Evolutionary conservation across 2,329 filamentous ascomycete genomes (phyloP).

Genomic region (Apiospora kogelbergensis): DNA sequence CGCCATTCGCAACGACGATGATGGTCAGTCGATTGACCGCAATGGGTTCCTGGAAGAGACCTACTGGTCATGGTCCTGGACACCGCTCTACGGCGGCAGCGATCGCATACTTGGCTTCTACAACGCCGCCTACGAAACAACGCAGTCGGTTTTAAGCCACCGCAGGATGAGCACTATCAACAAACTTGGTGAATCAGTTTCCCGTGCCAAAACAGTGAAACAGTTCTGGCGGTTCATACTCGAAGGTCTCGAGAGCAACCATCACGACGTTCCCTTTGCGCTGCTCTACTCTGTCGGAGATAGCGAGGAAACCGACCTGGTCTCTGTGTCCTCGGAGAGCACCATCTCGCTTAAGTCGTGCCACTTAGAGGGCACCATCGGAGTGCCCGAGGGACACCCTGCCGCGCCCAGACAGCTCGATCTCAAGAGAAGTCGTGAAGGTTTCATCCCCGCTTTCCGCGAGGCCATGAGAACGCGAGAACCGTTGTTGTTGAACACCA

Average conservation of each 20-base stretch:
- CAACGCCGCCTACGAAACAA: constrained; percentile 39
- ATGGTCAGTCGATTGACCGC: constrained; percentile 32
- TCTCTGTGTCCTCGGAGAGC: constrained; percentile 34
- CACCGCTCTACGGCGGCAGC: constrained; percentile 37
- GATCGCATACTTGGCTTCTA: constrained; percentile 38
- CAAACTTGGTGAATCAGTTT: constrained; percentile 30
- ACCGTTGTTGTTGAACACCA: constrained; percentile 29
- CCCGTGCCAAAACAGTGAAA: constrained; percentile 33
- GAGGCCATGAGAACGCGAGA: constrained; percentile 38
- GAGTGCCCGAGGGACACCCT: constrained; percentile 33
- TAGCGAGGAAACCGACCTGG: constrained; percentile 33
- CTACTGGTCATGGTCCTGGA: constrained; percentile 38
- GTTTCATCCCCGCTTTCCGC: constrained; percentile 36
- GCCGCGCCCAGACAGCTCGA: constrained; percentile 35
- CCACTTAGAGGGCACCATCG: constrained; percentile 35
- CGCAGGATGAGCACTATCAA: constrained; percentile 35
- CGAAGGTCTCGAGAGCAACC: constrained; percentile 33
- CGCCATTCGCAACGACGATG: constrained; percentile 34
- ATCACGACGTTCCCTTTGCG: constrained; percentile 40
- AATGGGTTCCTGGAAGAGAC: constrained; percentile 39
- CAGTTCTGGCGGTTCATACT: constrained; percentile 35
- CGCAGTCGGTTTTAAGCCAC: constrained; percentile 32
- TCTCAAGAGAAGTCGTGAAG: constrained; percentile 33
- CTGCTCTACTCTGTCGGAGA: constrained; percentile 41
- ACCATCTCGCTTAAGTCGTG: constrained; percentile 37